Percentiles rank a stretch among this genome's conserved stretches.
Evolutionary conservation across 2,329 filamentous ascomycete genomes (phyloP).

Genomic region (Arthroderma sp.): DNA sequence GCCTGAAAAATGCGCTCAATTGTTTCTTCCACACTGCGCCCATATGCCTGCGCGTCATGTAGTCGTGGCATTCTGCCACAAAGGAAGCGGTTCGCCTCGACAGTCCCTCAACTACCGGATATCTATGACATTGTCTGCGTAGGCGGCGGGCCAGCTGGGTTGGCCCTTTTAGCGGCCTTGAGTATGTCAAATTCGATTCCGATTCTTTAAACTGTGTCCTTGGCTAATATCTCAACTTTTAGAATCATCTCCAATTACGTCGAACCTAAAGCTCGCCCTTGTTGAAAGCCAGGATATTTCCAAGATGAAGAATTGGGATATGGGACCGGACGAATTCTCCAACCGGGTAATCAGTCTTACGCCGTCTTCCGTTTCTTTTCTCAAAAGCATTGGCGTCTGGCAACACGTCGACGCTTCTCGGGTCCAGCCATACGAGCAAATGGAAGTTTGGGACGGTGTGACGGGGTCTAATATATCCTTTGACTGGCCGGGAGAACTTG

Average conservation of each 20-base stretch:
- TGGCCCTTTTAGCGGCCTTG: constrained; percentile 67
- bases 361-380: constrained; percentile 69
- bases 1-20: constrained; percentile 22
- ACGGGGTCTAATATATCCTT: constrained; percentile 81
- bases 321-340: constrained; percentile 59
- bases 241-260: constrained; percentile 66
- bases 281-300: constrained; percentile 79
- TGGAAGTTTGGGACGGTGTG: constrained; percentile 97
- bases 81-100: constrained; percentile 23
- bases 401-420: constrained; percentile 56
- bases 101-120: constrained; percentile 40
- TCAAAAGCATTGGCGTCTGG: constrained; percentile 79
- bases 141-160: constrained; percentile 75
- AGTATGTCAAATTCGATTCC: constrained; percentile 38
- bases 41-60: constrained; percentile 31
- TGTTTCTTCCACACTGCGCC: constrained; percentile 19
- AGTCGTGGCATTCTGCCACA: constrained; percentile 16
- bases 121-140: constrained; percentile 91
- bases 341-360: constrained; percentile 95
- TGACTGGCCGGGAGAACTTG: constrained; percentile 45
- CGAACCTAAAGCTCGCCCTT: constrained; percentile 68
- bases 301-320: constrained; percentile 53
- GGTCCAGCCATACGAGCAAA: constrained; percentile 80
- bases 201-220: not conserved
- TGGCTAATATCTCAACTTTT: constrained; percentile 5